Evolutionary conservation across 371 early-diverging fungal genomes (phyloP), one percentile per base, ranked within the genome.

Genomic region (Paraphysoderma sedebokerense): DNA sequence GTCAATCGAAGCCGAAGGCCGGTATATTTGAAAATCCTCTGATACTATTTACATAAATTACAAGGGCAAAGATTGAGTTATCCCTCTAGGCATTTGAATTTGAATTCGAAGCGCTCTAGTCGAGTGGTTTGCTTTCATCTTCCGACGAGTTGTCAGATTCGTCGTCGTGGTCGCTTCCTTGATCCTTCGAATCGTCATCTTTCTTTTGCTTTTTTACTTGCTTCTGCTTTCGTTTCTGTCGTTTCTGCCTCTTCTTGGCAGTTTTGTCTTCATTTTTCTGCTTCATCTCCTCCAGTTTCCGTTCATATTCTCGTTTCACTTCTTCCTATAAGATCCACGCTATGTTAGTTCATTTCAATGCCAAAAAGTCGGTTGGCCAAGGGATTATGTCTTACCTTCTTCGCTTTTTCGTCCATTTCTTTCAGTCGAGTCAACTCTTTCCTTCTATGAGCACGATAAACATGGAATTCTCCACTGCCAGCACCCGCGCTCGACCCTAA

Each of bases 401-500:
- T n/a, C n/a, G n/a, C 74, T 49, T 80, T 75, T 30, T 73, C 75
- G 17, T 89, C 86, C 76, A 92, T 77, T 7, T 63, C 53, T 52
- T 81, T 77, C 48, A 83, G 54, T 35, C 95, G 67, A 12, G 79
- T 71, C 56, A 84, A 79, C 57, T 93, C 95, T 53, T 89, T 75
- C 51, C 95, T 67, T 46, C 95, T 68, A 44, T 81, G 70, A 12
- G 86, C 84, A 52, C 92, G 64, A 58, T 93, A 93, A 0, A 88
- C 87, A 60, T 92, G 92, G 50, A 93, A 93, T 55, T 93, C 95
- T 35, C 92, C 92, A 70, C 86, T 85, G 17, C 95, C 92, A 0
- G 93, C 95, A 38, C 92, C 93, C 1, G 95, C 92, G 60, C 89
- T 87, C 15, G 91, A 92, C 26, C 90, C 88, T 59, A 44, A n/a